Evolutionary conservation across 257 asterid species (phyloP).

Genomic region (Scutellaria barbata): DNA sequence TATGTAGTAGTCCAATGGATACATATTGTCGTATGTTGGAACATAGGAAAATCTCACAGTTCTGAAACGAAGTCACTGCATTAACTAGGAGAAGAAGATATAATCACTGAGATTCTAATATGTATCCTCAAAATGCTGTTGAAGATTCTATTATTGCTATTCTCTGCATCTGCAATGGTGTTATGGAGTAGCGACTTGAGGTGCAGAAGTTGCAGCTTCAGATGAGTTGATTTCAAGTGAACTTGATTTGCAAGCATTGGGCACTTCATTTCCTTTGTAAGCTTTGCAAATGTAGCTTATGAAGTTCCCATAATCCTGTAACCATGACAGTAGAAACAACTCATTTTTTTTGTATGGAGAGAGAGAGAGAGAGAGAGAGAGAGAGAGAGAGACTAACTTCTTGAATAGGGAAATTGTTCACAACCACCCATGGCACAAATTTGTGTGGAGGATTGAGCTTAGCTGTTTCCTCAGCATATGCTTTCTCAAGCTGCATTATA

Average conservation of each 20-base stretch:
- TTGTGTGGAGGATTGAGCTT: constrained; percentile 71
- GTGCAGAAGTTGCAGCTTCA: constrained; percentile 26
- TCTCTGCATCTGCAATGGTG: constrained; percentile 26
- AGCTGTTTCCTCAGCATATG: constrained; percentile 73
- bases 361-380: constrained; percentile 3
- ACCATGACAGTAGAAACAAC: constrained; percentile 2
- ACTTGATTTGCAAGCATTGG: constrained; percentile 57
- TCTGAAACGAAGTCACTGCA: constrained; percentile 10
- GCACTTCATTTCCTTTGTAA: constrained; percentile 58
- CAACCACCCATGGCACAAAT: constrained; percentile 93
- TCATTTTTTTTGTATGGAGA: background rate
- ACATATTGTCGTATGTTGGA: constrained; percentile 1
- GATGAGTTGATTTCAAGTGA: constrained; percentile 36
- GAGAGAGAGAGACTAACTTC: constrained; percentile 50
- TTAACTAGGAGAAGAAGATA: constrained; percentile 11
- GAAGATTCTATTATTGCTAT: background rate
- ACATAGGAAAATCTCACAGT: background rate
- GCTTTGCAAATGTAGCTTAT: constrained; percentile 67
- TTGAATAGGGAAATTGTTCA: constrained; percentile 71
- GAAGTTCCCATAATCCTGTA: constrained; percentile 76
- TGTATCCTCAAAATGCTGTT: constrained; percentile 3
- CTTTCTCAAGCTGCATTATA: constrained; percentile 62
- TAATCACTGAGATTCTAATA: constrained; percentile 1
- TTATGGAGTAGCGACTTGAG: constrained; percentile 44
- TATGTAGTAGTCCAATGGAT: background rate